phyloP scores from a whole-genome alignment of 2,329 filamentous ascomycete genomes.

The Alternaria angustiovoidea region DNA sequence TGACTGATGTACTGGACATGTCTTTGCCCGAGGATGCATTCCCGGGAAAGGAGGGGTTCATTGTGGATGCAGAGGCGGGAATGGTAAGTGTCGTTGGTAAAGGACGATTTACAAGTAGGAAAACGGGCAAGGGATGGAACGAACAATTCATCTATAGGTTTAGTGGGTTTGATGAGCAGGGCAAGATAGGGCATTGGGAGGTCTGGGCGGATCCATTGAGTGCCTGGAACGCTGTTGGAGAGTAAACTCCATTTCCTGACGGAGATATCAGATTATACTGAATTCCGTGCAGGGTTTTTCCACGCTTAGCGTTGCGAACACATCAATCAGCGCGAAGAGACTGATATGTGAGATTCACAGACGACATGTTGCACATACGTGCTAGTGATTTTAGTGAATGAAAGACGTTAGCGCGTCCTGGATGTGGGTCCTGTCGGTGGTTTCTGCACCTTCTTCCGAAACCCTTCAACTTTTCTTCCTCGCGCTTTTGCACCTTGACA shows the following conservation, averaged over 20 bases:
- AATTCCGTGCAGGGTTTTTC: background rate
- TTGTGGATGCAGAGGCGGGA: slow-evolving; percentile 49
- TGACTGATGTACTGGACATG: slow-evolving; percentile 48
- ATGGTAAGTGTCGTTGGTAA: slow-evolving; percentile 51
- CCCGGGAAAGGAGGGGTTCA: slow-evolving; percentile 41
- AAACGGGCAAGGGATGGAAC: slow-evolving; percentile 53
- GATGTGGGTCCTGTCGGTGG: slow-evolving; percentile 12
- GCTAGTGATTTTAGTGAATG: background rate
- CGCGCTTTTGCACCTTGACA: background rate
- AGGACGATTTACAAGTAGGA: slow-evolving; percentile 45
- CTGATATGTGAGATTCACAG: background rate
- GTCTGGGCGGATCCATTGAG: slow-evolving; percentile 56
- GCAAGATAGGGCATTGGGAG: slow-evolving; percentile 54
- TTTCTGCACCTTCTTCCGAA: slow-evolving; percentile 6
- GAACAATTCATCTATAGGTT: slow-evolving; percentile 54
- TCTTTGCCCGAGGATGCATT: slow-evolving; percentile 41
- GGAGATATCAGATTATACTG: background rate
- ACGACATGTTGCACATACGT: background rate
- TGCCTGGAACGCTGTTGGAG: slow-evolving; percentile 52
- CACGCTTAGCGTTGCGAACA: background rate
- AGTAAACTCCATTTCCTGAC: slow-evolving; percentile 4
- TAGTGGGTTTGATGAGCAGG: slow-evolving; percentile 51
- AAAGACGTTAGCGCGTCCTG: slow-evolving; percentile 14
- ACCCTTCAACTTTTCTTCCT: slow-evolving; percentile 17
- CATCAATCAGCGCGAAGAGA: background rate